Percentiles rank a stretch among this genome's conserved stretches.
Conservation (phyloP, 371 early-diverging fungal species). For the Rozella allomycis region DNA sequence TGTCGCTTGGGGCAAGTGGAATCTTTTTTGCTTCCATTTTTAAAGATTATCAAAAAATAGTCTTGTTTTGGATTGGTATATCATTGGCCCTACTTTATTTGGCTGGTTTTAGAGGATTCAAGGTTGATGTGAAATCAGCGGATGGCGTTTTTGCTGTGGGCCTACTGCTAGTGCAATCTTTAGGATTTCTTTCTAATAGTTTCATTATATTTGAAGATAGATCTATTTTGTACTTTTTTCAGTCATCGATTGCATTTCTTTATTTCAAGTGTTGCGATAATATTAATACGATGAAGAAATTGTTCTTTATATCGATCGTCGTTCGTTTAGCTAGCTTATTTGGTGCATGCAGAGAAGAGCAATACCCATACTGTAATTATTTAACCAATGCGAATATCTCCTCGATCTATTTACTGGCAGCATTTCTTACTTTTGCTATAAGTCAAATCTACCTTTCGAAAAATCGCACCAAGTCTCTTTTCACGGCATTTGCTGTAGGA, state of each 20-base stretch:
- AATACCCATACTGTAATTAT: slow-evolving; percentile 37
- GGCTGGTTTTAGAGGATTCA: slow-evolving; percentile 1
- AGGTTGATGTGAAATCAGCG: slow-evolving; percentile 3
- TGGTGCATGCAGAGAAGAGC: slow-evolving; percentile 73
- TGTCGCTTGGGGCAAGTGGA: slow-evolving; percentile 35
- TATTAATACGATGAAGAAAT: slow-evolving; percentile 9
- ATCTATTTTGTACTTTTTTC: slow-evolving; percentile 34
- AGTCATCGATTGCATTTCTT: slow-evolving; percentile 21
- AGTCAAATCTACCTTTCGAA: slow-evolving; percentile 6
- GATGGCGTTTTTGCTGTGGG: slow-evolving; percentile 12
- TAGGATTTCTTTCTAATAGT: slow-evolving; percentile 59
- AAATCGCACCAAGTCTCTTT: slow-evolving; percentile 4
- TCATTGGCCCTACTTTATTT: background rate
- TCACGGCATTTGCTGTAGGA: slow-evolving; percentile 2
- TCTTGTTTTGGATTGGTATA: background rate
- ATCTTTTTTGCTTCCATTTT: slow-evolving; percentile 28
- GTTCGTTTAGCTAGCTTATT: slow-evolving; percentile 33
- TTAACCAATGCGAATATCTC: slow-evolving; percentile 10
- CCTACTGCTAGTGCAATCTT: slow-evolving; percentile 26
- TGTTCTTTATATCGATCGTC: slow-evolving; percentile 24
- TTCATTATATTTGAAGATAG: slow-evolving; percentile 68
- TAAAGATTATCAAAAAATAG: slow-evolving; percentile 4
- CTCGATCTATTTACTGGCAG: slow-evolving; percentile 33
- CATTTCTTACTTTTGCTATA: slow-evolving; percentile 9
- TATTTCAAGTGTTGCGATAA: slow-evolving; percentile 9